Percentiles rank a stretch among this genome's conserved stretches.
Evolutionary conservation across 2,329 filamentous ascomycete species (phyloP).

Genomic region (Paraphoma chrysanthemicola): DNA sequence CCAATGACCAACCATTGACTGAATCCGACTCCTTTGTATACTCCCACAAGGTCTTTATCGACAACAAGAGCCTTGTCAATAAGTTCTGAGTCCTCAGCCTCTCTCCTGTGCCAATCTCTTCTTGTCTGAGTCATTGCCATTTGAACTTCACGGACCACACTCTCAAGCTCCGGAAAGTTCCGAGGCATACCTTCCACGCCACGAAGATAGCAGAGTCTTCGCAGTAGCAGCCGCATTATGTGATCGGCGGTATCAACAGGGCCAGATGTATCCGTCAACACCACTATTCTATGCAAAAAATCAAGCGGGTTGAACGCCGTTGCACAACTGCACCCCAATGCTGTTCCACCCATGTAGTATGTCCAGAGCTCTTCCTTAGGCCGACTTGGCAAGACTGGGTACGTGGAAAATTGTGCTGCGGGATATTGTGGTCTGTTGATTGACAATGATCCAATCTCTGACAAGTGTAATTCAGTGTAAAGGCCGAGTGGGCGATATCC

Average conservation of each 20-base stretch:
- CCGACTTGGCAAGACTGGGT: not conserved
- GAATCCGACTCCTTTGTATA: not conserved
- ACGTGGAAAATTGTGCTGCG: conserved; percentile 1
- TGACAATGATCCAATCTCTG: conserved; percentile 5
- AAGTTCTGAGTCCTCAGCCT: not conserved
- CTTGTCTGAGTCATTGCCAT: not conserved
- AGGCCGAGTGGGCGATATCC: conserved; percentile 1
- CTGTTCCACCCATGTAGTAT: conserved; percentile 9
- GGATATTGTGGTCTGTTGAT: conserved; percentile 5
- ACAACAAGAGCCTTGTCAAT: not conserved
- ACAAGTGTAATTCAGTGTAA: not conserved
- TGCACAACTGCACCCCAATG: conserved; percentile 6
- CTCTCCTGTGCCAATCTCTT: not conserved
- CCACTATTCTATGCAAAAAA: not conserved
- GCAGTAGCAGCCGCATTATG: conserved; percentile 5
- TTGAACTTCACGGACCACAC: not conserved
- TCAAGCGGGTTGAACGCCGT: not conserved
- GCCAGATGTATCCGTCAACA: conserved; percentile 11
- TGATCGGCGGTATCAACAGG: conserved; percentile 10
- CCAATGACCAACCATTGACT: not conserved
- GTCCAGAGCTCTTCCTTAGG: not conserved
- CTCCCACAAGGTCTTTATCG: not conserved
- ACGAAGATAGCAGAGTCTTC: not conserved
- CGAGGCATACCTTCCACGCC: too few relatives aligned
- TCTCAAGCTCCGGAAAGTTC: too few relatives aligned